These are phyloP conservation scores for Heritiera fomes DNA, from an alignment of 345 rosid species.

Conservation along the genomic window DNA sequence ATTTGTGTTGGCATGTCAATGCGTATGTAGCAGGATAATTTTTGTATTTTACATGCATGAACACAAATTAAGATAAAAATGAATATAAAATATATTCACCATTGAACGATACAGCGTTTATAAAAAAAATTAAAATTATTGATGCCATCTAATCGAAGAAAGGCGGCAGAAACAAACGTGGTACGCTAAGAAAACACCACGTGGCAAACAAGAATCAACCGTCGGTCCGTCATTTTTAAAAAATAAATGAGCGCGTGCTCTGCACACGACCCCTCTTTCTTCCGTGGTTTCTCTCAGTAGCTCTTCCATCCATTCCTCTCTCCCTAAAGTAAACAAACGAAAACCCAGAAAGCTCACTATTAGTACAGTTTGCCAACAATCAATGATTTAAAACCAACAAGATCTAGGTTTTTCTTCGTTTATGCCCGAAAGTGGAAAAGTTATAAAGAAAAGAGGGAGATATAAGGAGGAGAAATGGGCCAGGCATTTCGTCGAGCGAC, in stretches of 20 bases:
- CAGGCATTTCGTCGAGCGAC: slow-evolving; percentile 99
- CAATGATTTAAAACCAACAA: neutral
- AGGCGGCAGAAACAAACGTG: neutral
- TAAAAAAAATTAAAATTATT: too few species aligned
- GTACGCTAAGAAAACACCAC: neutral
- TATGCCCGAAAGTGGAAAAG: neutral
- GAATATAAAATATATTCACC: too few species aligned
- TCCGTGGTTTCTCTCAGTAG: neutral
- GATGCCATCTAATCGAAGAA: neutral
- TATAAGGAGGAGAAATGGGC: slow-evolving; percentile 50
- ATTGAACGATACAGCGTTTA: too few species aligned
- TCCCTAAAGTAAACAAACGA: neutral
- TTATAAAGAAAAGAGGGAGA: neutral
- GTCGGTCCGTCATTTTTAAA: neutral
- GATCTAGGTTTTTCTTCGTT: neutral
- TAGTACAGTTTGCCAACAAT: neutral
- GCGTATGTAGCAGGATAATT: too few species aligned
- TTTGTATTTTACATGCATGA: too few species aligned
- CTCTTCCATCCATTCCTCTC: neutral
- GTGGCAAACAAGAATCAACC: slow-evolving; percentile 1
- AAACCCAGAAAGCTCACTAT: neutral
- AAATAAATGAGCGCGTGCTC: neutral
- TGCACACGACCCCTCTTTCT: neutral
- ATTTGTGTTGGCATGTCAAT: too few species aligned
- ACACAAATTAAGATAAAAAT: too few species aligned